Evolutionary conservation across 2,329 filamentous ascomycete species (phyloP).

Genomic region (Colletotrichum magnum): DNA sequence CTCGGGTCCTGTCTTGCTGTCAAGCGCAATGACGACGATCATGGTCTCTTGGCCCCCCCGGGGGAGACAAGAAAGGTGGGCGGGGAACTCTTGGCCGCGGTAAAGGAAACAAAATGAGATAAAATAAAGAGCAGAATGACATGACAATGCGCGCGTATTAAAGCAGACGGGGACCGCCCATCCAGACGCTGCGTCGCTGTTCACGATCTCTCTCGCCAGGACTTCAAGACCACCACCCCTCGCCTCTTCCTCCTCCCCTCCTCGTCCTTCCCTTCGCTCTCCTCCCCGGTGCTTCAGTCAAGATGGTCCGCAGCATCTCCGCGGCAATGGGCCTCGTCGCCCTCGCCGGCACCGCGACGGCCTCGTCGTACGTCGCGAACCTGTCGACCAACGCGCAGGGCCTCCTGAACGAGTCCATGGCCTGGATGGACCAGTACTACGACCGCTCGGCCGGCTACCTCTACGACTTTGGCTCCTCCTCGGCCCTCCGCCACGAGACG

Average conservation of each 20-base stretch:
- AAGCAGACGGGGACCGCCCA: not conserved
- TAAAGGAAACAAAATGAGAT: not conserved
- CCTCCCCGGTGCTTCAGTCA: not conserved
- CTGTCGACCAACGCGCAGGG: constrained; percentile 50
- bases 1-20: constrained; percentile 4
- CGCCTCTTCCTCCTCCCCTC: not conserved
- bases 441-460: constrained; percentile 67
- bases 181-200: not conserved
- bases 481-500: constrained; percentile 69
- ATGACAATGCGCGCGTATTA: constrained; percentile 20
- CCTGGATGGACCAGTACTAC: constrained; percentile 69
- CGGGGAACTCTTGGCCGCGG: constrained; percentile 13
- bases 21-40: constrained; percentile 26
- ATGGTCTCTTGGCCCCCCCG: constrained; percentile 18
- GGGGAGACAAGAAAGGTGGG: not conserved
- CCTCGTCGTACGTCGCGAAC: constrained; percentile 38
- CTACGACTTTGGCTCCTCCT: constrained; percentile 60
- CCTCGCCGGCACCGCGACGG: constrained; percentile 26
- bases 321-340: constrained; percentile 31
- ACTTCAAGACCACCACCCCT: constrained; percentile 6
- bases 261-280: not conserved
- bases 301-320: constrained; percentile 27
- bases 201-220: constrained; percentile 5
- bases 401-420: constrained; percentile 66
- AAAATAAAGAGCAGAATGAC: not conserved